phyloP scores from a whole-genome alignment of 352 stramenopile genomes.

The Pythium guiyangense region DNA sequence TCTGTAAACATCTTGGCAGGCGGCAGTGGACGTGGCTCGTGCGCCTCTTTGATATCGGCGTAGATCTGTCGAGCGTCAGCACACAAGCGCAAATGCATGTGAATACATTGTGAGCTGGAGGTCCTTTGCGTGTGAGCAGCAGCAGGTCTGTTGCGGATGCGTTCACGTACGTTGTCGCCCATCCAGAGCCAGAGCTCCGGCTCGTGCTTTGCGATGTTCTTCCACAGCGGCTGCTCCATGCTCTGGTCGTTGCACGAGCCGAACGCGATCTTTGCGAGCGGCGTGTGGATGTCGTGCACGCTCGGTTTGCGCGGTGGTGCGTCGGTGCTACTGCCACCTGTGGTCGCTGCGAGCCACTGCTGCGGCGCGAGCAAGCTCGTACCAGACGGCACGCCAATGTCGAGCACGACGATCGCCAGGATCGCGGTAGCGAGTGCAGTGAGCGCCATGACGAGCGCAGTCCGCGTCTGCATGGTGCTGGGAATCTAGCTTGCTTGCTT shows the following conservation, averaged over 20 bases:
- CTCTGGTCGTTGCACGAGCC: slow-evolving; percentile 87
- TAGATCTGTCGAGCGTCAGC: slow-evolving; percentile 43
- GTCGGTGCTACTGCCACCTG: neutral
- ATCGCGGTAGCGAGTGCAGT: slow-evolving; percentile 3
- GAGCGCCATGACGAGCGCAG: slow-evolving; percentile 2
- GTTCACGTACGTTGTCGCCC: slow-evolving; percentile 74
- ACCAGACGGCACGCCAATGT: neutral
- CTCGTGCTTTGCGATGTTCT: slow-evolving; percentile 44
- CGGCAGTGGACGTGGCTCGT: slow-evolving; percentile 35
- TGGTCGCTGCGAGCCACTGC: neutral
- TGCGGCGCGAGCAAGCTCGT: neutral
- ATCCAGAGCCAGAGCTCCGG: slow-evolving; percentile 85
- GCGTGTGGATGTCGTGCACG: slow-evolving; percentile 40
- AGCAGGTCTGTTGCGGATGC: neutral
- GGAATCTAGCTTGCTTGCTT: no score
- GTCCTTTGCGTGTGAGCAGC: neutral
- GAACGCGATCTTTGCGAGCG: slow-evolving; percentile 62
- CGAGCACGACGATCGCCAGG: slow-evolving; percentile 9
- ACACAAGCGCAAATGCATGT: neutral
- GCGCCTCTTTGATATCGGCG: slow-evolving; percentile 56
- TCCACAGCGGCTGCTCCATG: slow-evolving; percentile 77
- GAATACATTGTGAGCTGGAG: slow-evolving; percentile 2
- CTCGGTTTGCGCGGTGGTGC: slow-evolving; percentile 10
- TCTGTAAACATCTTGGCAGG: slow-evolving; percentile 60
- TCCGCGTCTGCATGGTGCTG: slow-evolving; percentile 14